These are phyloP conservation scores for Cnidoscolus chayamansa DNA, from an alignment of 441 rosid species.

Conservation along the genomic window DNA sequence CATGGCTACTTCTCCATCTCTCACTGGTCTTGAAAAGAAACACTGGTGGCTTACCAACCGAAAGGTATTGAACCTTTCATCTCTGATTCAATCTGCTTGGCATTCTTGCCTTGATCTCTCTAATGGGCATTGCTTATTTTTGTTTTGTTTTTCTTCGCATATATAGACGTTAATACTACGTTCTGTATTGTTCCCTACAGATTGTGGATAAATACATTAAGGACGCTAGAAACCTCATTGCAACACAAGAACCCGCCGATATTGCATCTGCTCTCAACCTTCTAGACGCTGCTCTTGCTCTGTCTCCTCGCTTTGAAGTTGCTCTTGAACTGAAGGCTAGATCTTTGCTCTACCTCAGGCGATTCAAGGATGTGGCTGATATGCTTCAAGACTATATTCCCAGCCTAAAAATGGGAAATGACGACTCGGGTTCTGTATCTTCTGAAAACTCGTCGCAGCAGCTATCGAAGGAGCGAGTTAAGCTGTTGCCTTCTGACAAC, in stretches of 20 bases:
- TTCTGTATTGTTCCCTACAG: constrained; percentile 26
- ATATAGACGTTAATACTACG: too few species aligned
- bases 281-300: constrained; percentile 68
- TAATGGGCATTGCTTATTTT: too few species aligned
- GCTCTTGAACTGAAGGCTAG: constrained; percentile 89
- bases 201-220: constrained; percentile 67
- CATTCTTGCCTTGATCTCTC: too few species aligned
- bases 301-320: constrained; percentile 77
- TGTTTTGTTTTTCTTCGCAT: too few species aligned
- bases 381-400: constrained; percentile 94
- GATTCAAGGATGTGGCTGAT: constrained; percentile 87
- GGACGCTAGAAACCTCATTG: constrained; percentile 69
- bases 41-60: constrained; percentile 96
- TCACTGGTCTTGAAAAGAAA: constrained; percentile 47
- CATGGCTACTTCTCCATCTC: constrained; percentile 54
- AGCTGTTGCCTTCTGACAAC: constrained; percentile 46
- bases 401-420: constrained; percentile 57
- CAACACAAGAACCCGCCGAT: constrained; percentile 61
- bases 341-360: constrained; percentile 64
- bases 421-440: constrained; percentile 56
- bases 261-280: constrained; percentile 58
- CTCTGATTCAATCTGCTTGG: not conserved
- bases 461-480: constrained; percentile 62
- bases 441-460: constrained; percentile 52
- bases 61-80: constrained; percentile 41